A percentile compares a stretch with the other conserved stretches of the same genome.
These are phyloP conservation scores for Gyromitra esculenta DNA, from an alignment of 2,329 filamentous ascomycete genomes.

Conservation along the genomic window DNA sequence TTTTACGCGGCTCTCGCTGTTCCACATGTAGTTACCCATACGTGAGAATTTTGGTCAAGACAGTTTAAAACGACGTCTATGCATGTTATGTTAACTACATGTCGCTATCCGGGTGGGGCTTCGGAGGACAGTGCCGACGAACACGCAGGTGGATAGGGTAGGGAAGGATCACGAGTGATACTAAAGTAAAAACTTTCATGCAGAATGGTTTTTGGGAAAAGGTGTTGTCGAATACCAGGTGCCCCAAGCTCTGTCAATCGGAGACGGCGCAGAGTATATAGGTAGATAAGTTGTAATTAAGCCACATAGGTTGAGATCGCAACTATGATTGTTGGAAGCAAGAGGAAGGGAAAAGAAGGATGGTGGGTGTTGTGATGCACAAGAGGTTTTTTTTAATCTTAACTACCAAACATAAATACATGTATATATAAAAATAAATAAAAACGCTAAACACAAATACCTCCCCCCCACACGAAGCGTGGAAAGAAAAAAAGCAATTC, in stretches of 20 bases:
- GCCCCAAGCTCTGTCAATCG: slow-evolving; percentile 4
- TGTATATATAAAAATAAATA: not conserved
- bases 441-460: slow-evolving; percentile 1
- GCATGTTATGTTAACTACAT: slow-evolving; percentile 2
- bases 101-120: not conserved
- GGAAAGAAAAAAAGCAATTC: slow-evolving; percentile 13
- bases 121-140: not conserved
- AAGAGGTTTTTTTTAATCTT: slow-evolving; percentile 12
- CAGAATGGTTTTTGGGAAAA: not conserved
- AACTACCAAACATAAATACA: slow-evolving; percentile 1
- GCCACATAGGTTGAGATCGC: slow-evolving; percentile 10
- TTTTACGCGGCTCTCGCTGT: slow-evolving; percentile 13
- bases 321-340: slow-evolving; percentile 25
- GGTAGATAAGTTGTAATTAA: slow-evolving; percentile 35
- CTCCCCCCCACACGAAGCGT: not conserved
- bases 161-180: not conserved
- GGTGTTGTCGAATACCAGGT: slow-evolving; percentile 1
- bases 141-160: not conserved
- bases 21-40: slow-evolving; percentile 6
- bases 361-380: slow-evolving; percentile 15
- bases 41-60: slow-evolving; percentile 28
- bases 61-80: not conserved
- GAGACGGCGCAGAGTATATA: slow-evolving; percentile 26
- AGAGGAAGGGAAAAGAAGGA: slow-evolving; percentile 12
- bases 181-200: not conserved